A percentile compares a stretch with the other conserved stretches of the same genome.
phyloP scores from a whole-genome alignment of 306 rosid genomes.

The Sicyos edulis region DNA sequence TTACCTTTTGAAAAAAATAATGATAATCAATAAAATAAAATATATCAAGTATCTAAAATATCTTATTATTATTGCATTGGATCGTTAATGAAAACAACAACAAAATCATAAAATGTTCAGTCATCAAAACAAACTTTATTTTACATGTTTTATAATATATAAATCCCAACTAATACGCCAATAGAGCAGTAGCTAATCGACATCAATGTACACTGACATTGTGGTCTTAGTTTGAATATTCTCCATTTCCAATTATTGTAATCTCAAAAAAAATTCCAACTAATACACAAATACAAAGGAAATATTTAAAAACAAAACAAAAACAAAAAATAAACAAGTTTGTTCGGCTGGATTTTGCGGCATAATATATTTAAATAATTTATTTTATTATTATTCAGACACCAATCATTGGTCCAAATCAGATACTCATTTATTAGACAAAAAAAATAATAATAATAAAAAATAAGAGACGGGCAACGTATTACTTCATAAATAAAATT shows the following conservation, averaged over 20 bases:
- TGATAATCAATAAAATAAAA: no score
- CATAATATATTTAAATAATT: background rate
- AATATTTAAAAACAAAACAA: background rate
- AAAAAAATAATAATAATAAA: no score
- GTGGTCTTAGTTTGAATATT: no score
- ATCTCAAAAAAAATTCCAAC: no score
- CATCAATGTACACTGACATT: no score
- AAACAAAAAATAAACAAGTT: background rate
- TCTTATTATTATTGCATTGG: background rate
- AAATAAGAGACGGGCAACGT: no score
- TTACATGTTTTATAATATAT: background rate
- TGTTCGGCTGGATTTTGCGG: background rate
- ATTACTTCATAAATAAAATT: background rate
- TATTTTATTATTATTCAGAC: no score
- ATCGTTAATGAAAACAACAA: background rate
- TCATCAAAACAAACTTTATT: background rate
- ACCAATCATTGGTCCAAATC: slow-evolving; percentile 12
- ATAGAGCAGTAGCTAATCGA: no score
- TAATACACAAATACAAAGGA: background rate
- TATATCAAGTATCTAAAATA: no score
- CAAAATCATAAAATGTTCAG: background rate
- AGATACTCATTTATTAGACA: no score
- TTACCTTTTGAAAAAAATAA: no score
- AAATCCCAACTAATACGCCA: slow-evolving; percentile 17
- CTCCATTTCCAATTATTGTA: no score